These are phyloP conservation scores for Magnusiomyces sp. DNA, from an alignment of 1,139 yeast species.

Conservation along the genomic window DNA sequence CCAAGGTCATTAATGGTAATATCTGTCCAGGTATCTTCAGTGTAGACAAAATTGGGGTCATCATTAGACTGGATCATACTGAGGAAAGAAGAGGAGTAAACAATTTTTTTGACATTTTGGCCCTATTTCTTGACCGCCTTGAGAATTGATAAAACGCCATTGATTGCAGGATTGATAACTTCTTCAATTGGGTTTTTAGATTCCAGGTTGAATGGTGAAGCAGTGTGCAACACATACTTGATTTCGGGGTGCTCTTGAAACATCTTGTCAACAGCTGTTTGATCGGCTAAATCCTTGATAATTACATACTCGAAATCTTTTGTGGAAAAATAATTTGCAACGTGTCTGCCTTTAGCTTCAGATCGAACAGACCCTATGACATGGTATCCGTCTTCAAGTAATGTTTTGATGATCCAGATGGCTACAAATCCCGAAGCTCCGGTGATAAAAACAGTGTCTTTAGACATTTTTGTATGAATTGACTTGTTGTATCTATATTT, in stretches of 20 bases:
- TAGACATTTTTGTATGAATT: too few species aligned
- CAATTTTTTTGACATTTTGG: constrained; percentile 17
- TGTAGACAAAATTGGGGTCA: constrained; percentile 8
- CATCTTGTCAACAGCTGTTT: constrained; percentile 41
- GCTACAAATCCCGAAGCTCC: constrained; percentile 58
- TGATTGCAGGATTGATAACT: constrained; percentile 20
- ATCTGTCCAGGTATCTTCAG: constrained; percentile 36
- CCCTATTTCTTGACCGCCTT: constrained; percentile 20
- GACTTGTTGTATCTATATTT: too few species aligned
- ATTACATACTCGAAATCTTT: constrained; percentile 33
- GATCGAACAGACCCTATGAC: constrained; percentile 55
- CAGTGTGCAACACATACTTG: constrained; percentile 48
- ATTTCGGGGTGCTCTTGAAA: constrained; percentile 42
- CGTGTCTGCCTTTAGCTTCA: constrained; percentile 38
- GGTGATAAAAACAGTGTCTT: constrained; percentile 40
- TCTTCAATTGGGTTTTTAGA: constrained; percentile 34
- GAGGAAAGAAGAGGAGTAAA: constrained; percentile 21
- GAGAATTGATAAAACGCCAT: constrained; percentile 19
- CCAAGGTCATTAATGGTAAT: constrained; percentile 32
- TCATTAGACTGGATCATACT: constrained; percentile 6
- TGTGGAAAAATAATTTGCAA: constrained; percentile 31
- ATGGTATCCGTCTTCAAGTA: constrained; percentile 33
- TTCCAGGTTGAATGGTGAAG: constrained; percentile 39
- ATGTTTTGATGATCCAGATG: constrained; percentile 36
- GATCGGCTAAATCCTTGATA: constrained; percentile 39